Conservation (phyloP, 441 rosid genomes). For the Geranium incanum region DNA sequence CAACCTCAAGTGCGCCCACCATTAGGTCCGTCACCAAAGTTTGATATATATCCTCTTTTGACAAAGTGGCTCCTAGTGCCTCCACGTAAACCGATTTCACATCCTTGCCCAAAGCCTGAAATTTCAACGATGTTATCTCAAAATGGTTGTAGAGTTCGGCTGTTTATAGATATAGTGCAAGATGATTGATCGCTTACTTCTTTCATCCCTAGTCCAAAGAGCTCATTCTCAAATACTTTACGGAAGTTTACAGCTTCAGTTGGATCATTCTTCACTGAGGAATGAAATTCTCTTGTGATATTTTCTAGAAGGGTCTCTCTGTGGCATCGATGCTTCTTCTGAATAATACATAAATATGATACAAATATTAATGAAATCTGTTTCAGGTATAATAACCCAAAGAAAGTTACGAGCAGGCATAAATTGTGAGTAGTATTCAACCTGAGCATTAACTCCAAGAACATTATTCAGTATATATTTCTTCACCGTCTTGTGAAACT, state of each 20-base stretch:
- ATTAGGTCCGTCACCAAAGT: slow-evolving; percentile 57
- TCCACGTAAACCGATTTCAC: slow-evolving; percentile 49
- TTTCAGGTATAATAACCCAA: neutral
- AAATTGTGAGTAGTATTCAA: slow-evolving; percentile 12
- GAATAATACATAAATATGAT: slow-evolving; percentile 12
- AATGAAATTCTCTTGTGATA: slow-evolving; percentile 38
- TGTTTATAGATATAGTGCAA: too few relatives aligned
- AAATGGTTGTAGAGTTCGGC: neutral
- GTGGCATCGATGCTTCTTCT: slow-evolving; percentile 57
- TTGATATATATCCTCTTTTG: slow-evolving; percentile 44
- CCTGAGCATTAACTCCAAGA: slow-evolving; percentile 71
- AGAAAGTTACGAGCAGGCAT: too few relatives aligned
- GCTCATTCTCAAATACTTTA: slow-evolving; percentile 56
- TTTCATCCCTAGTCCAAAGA: slow-evolving; percentile 56
- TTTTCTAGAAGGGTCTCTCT: slow-evolving; percentile 51
- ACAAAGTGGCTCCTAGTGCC: slow-evolving; percentile 48
- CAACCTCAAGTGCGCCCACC: slow-evolving; percentile 77
- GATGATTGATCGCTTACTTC: slow-evolving; percentile 37
- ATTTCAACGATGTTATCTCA: neutral
- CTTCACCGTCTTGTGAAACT: slow-evolving; percentile 60
- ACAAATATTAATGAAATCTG: neutral
- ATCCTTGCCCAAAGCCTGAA: slow-evolving; percentile 62
- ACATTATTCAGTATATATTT: slow-evolving; percentile 44
- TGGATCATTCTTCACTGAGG: slow-evolving; percentile 31
- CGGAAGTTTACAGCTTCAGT: slow-evolving; percentile 56